Percentiles rank a stretch among this genome's conserved stretches.
These are phyloP conservation scores for Zoysia japonica DNA, from an alignment of 176 grass and related monocot species.

Conservation along the genomic window DNA sequence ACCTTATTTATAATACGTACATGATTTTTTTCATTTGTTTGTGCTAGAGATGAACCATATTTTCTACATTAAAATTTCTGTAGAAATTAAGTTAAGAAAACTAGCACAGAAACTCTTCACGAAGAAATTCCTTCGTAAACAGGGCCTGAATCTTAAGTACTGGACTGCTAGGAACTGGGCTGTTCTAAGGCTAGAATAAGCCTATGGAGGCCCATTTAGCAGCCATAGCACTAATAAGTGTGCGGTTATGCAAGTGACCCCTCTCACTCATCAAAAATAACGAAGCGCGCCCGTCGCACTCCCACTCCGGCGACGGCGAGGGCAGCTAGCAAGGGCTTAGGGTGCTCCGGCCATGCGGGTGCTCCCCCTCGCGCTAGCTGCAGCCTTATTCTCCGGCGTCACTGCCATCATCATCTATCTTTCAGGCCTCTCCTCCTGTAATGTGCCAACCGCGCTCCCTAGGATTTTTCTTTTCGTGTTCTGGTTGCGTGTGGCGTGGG, in stretches of 20 bases:
- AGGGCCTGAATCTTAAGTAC: background rate
- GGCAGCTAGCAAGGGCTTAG: background rate
- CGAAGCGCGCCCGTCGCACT: background rate
- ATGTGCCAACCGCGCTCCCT: background rate
- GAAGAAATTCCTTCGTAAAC: background rate
- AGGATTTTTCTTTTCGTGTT: background rate
- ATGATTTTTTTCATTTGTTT: background rate
- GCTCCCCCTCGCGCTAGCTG: conserved; percentile 59
- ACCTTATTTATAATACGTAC: background rate
- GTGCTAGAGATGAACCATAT: background rate
- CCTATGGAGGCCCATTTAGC: background rate
- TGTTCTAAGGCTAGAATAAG: background rate
- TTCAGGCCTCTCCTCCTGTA: conserved; percentile 72
- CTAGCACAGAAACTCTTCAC: too few relatives aligned
- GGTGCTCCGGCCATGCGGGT: conserved; percentile 55
- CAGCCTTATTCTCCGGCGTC: conserved; percentile 58
- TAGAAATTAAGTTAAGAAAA: background rate
- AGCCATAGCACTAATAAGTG: background rate
- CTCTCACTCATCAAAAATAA: background rate
- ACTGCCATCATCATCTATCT: conserved; percentile 80
- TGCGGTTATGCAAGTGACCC: conserved; percentile 8
- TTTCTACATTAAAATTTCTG: background rate
- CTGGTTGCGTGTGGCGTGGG: background rate
- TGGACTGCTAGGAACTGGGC: background rate
- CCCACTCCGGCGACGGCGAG: conserved; percentile 19